Evolutionary conservation across 441 rosid species (phyloP).

Genomic region (Eruca vesicaria): DNA sequence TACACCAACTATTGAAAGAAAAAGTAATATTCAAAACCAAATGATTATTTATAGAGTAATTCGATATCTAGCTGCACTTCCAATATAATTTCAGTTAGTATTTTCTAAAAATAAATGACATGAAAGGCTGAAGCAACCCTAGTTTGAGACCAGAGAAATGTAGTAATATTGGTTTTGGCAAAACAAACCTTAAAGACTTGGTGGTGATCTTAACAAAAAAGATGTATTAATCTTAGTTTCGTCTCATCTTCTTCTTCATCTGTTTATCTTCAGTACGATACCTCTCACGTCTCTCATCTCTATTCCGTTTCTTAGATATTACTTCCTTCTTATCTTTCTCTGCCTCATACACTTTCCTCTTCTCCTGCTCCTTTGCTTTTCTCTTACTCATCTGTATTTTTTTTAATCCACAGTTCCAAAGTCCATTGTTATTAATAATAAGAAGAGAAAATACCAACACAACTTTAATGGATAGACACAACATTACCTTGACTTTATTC

Average conservation of each 20-base stretch:
- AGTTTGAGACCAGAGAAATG: neutral
- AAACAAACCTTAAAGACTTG: neutral
- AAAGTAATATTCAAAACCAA: neutral
- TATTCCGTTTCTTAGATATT: slow-evolving; percentile 59
- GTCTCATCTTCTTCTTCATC: slow-evolving; percentile 44
- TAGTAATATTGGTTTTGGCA: neutral
- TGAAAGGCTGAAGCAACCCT: neutral
- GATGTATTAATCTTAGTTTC: slow-evolving; percentile 27
- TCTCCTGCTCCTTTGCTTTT: slow-evolving; percentile 56
- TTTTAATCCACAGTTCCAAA: neutral
- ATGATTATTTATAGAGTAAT: too few relatives aligned
- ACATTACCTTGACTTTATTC: slow-evolving; percentile 39
- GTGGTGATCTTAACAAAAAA: neutral
- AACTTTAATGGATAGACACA: neutral
- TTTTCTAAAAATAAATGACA: neutral
- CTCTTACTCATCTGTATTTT: slow-evolving; percentile 49
- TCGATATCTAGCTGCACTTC: too few relatives aligned
- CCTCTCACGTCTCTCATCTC: slow-evolving; percentile 79
- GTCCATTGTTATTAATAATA: neutral
- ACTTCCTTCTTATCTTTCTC: slow-evolving; percentile 72
- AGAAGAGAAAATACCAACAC: neutral
- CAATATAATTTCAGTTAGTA: neutral
- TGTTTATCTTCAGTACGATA: slow-evolving; percentile 61
- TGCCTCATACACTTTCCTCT: slow-evolving; percentile 49
- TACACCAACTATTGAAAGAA: neutral